A percentile compares a stretch with the other conserved stretches of the same genome.
phyloP scores from a whole-genome alignment of 2,329 filamentous ascomycete species.

The Penicillium sp. region DNA sequence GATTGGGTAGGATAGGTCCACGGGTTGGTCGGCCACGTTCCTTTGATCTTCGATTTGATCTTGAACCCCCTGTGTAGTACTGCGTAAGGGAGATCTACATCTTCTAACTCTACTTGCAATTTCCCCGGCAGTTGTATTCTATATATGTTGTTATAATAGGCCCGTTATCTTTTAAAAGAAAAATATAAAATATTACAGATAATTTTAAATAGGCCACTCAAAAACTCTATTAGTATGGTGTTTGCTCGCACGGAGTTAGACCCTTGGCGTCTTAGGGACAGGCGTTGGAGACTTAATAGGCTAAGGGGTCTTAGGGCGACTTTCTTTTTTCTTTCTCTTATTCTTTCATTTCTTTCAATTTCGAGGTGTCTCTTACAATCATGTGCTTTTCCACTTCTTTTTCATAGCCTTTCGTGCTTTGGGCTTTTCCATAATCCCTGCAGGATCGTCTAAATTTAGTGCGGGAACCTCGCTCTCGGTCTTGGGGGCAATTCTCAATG shows the following conservation, averaged over 20 bases:
- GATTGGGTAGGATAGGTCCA: not conserved
- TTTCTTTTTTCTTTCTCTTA: not conserved
- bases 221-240: not conserved
- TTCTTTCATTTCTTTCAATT: not conserved
- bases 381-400: not conserved
- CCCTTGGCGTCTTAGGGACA: not conserved
- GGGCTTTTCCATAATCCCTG: not conserved
- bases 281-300: not conserved
- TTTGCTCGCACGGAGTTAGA: not conserved
- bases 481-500: constrained; percentile 1
- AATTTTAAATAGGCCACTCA: not conserved
- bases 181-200: not conserved
- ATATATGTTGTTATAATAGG: not conserved
- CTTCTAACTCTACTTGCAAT: not conserved
- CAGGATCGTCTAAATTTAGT: not conserved
- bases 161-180: not conserved
- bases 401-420: not conserved
- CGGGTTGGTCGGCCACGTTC: constrained; percentile 1
- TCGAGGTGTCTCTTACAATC: not conserved
- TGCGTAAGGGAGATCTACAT: not conserved
- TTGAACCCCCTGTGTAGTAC: not conserved
- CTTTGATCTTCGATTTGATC: not conserved
- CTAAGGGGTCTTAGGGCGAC: not conserved
- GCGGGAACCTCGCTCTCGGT: not conserved
- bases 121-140: too few species aligned